A percentile compares a stretch with the other conserved stretches of the same genome.
These are phyloP conservation scores for Grosmannia penicillata DNA, from an alignment of 2,329 filamentous ascomycete species.

Conservation along the genomic window DNA sequence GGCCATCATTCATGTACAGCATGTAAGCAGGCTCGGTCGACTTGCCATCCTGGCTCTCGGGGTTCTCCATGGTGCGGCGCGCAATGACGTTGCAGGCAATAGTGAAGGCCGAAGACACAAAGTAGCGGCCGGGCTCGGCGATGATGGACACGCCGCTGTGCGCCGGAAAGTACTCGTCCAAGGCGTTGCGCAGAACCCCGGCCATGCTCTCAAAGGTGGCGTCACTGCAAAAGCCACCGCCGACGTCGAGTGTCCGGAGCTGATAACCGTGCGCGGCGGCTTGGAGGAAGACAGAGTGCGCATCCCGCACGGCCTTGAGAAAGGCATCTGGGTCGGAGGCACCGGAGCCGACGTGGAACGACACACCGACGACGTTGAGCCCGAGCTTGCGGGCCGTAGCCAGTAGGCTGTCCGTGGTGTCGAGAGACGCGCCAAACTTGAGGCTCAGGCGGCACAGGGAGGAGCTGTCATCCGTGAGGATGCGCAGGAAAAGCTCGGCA, in stretches of 20 bases:
- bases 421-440: constrained; percentile 90
- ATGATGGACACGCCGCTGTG: constrained; percentile 63
- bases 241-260: constrained; percentile 81
- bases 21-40: constrained; percentile 57
- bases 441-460: constrained; percentile 89
- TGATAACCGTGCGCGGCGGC: constrained; percentile 61
- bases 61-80: constrained; percentile 75
- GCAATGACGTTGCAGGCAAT: constrained; percentile 94
- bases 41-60: constrained; percentile 18
- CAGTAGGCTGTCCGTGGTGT: constrained; percentile 63
- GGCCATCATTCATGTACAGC: constrained; percentile 93
- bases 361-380: constrained; percentile 87
- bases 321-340: constrained; percentile 89
- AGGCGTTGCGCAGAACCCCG: constrained; percentile 57
- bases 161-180: constrained; percentile 80
- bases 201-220: constrained; percentile 80
- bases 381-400: constrained; percentile 65
- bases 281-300: constrained; percentile 77
- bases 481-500: constrained; percentile 85
- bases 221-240: constrained; percentile 82
- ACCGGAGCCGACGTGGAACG: constrained; percentile 95
- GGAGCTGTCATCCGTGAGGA: constrained; percentile 89
- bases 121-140: constrained; percentile 92
- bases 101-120: constrained; percentile 84
- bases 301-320: constrained; percentile 79